Base-by-base conservation (phyloP, 2,329 filamentous ascomycete genomes). In the Huntiella savannae region DNA sequence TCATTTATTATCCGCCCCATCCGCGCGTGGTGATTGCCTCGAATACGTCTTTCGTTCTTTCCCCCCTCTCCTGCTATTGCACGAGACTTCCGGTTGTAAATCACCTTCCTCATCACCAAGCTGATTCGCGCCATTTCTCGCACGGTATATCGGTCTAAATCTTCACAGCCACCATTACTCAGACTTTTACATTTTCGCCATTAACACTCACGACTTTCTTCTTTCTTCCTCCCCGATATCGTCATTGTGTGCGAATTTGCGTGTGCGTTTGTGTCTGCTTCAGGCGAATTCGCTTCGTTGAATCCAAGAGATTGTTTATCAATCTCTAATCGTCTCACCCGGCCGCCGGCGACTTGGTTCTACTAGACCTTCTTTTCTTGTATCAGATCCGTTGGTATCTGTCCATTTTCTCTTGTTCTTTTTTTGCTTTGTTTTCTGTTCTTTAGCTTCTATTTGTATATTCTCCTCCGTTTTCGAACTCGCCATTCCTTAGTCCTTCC, bases 401-500 rank as follows among this genome's bases (percentile, higher is more conserved):
- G 35, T 1, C 32, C 43, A 37, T 41, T 41, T 40, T 46, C 17
- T 41, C 38, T n/a, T 15, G 33, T 40, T 42, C n/a, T 10, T 40
- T 36, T 34, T 46, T 19, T 35, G 15, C 38, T 40, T 22, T 43
- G 32, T 38, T 17, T 15, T 42, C 39, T 28, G 13, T 16, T 40
- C 12, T 34, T 19, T 43, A 12, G 33, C 35, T 40, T 38, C 19
- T 5, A 38, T 46, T 42, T 41, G 37, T 22, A 43, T 33, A 8
- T 5, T 46, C 33, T n/a, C 12, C 19, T 38, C 8, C 22, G 22
- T 28, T 28, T 10, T 28, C 22, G 22, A 62, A 77, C 80, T 28
- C 7, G 22, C 22, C 8, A 28, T 28, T 28, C 22, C 22, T 28
- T 28, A 28, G 22, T 28, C 22, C 22, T 28, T 28, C 22, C 8